phyloP scores from a whole-genome alignment of 2,329 filamentous ascomycete species.

The Ophiostoma ips region DNA sequence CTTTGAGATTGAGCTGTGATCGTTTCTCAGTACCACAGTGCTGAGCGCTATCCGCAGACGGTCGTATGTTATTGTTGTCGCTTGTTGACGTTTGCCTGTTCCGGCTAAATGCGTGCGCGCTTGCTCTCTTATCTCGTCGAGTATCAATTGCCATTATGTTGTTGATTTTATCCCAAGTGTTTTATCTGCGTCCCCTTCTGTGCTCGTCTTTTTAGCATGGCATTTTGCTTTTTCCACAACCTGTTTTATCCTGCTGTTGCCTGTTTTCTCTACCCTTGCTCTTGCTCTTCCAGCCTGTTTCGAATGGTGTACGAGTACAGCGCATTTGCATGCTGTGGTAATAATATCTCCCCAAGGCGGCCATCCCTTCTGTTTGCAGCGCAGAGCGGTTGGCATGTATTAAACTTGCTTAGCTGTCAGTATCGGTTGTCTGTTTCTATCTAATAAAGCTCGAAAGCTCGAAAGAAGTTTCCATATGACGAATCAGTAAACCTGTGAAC shows the following conservation, averaged over 20 bases:
- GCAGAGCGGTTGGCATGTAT: neutral
- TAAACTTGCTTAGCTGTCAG: neutral
- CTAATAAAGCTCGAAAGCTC: no score
- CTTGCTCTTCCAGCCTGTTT: neutral
- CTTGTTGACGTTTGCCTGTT: neutral
- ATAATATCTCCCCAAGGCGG: neutral
- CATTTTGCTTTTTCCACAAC: neutral
- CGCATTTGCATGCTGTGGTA: neutral
- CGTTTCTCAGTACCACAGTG: neutral
- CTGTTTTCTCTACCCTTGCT: neutral
- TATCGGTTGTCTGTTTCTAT: no score
- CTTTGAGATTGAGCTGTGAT: constrained; percentile 6
- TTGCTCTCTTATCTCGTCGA: neutral
- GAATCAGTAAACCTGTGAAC: no score
- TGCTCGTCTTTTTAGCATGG: neutral
- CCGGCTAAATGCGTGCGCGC: neutral
- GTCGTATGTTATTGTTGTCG: neutral
- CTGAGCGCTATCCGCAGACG: neutral
- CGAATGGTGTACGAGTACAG: neutral
- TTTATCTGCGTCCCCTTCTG: neutral
- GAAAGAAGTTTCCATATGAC: no score
- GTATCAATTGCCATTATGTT: neutral
- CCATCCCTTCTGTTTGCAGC: neutral
- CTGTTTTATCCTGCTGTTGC: neutral
- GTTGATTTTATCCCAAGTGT: neutral